These are phyloP conservation scores for Chaetomium cochliodes DNA, from an alignment of 495 filamentous ascomycete species.

Conservation along the genomic window DNA sequence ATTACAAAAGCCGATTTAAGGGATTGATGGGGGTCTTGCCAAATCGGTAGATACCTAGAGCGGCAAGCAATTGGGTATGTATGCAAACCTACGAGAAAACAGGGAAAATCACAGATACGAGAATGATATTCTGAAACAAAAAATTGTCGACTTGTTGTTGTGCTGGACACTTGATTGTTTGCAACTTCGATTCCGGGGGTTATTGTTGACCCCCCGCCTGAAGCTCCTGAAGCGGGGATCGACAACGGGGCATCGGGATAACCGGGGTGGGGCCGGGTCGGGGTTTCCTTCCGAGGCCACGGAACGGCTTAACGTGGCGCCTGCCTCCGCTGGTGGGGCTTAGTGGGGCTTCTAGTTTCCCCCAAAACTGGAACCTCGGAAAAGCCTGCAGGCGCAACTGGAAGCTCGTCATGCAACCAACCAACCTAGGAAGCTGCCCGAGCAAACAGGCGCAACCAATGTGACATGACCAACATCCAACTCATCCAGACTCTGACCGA, in stretches of 20 bases:
- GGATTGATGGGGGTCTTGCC: too few species aligned
- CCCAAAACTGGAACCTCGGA: slow-evolving; percentile 13
- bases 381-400: background rate
- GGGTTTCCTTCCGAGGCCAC: background rate
- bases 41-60: too few species aligned
- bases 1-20: too few species aligned
- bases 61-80: background rate
- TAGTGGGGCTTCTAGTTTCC: background rate
- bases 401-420: slow-evolving; percentile 11
- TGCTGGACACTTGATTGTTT: too few species aligned
- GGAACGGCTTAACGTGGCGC: slow-evolving; percentile 13
- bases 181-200: too few species aligned
- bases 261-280: background rate
- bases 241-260: background rate
- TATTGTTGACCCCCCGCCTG: too few species aligned
- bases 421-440: background rate
- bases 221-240: background rate
- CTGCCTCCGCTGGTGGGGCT: background rate
- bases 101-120: background rate
- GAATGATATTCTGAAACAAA: background rate
- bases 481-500: slow-evolving; percentile 51
- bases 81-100: background rate
- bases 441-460: slow-evolving; percentile 25
- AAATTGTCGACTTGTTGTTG: background rate
- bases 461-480: slow-evolving; percentile 43